phyloP scores from a whole-genome alignment of 108 stramenopile species.

The Cyclostephanos tholiformis region DNA sequence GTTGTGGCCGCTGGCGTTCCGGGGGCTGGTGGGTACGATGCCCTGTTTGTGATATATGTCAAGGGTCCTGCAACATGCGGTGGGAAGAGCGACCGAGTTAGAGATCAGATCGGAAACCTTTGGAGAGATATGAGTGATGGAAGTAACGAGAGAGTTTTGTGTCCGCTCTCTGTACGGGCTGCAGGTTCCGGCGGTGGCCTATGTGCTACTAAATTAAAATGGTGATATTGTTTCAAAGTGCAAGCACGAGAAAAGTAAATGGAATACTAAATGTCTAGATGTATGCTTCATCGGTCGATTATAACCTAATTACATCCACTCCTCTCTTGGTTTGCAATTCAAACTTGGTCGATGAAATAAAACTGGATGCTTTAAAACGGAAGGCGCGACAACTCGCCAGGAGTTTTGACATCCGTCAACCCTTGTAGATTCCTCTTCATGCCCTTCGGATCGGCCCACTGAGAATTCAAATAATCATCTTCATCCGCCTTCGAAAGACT shows the following conservation, averaged over 20 bases:
- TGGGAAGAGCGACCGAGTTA: constrained; percentile 47
- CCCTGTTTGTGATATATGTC: constrained; percentile 85
- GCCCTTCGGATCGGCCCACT: constrained; percentile 87
- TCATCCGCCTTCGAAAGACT: constrained; percentile 74
- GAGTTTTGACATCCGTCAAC: constrained; percentile 45
- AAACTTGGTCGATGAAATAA: background rate
- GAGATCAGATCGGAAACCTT: constrained; percentile 65
- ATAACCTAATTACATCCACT: too few species aligned
- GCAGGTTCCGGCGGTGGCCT: constrained; percentile 56
- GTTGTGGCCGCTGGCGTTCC: constrained; percentile 92
- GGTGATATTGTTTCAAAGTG: constrained; percentile 5
- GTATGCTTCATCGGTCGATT: too few species aligned
- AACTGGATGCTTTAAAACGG: constrained; percentile 11
- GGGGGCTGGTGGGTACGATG: constrained; percentile 96
- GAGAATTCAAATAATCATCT: constrained; percentile 82
- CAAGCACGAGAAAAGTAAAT: too few species aligned
- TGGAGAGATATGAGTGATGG: constrained; percentile 57
- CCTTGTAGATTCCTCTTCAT: constrained; percentile 64
- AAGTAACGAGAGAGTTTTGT: constrained; percentile 47
- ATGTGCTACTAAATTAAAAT: constrained; percentile 29
- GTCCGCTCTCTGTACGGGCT: constrained; percentile 69
- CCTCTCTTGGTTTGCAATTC: too few species aligned
- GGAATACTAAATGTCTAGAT: too few species aligned
- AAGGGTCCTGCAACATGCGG: constrained; percentile 43
- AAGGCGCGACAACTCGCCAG: constrained; percentile 31